Conservation (phyloP, 2,329 filamentous ascomycete species). For the Corynespora cassiicola region DNA sequence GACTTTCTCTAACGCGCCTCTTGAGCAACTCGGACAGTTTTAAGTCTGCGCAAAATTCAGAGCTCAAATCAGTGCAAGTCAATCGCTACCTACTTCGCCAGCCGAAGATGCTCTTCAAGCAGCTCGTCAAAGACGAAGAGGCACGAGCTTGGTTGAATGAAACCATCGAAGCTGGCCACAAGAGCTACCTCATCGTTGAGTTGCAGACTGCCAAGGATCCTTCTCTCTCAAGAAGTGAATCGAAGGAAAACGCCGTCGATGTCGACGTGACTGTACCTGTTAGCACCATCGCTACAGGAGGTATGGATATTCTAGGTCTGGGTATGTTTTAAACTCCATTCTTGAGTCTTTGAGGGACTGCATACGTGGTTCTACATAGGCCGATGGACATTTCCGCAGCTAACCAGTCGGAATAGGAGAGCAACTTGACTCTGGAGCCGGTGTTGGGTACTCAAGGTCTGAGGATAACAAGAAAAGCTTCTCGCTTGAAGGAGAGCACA, state of each 20-base stretch:
- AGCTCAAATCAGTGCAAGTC: conserved; percentile 5
- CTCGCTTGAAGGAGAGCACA: conserved; percentile 4
- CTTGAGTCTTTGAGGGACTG: too few species aligned
- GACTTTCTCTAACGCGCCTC: conserved; percentile 1
- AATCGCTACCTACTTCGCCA: conserved; percentile 9
- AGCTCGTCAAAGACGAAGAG: conserved; percentile 6
- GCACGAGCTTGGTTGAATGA: conserved; percentile 11
- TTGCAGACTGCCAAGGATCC: conserved; percentile 9
- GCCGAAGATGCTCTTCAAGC: conserved; percentile 7
- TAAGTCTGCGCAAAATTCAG: neutral
- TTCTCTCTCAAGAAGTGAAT: conserved; percentile 1
- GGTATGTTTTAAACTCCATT: too few species aligned
- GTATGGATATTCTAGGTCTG: conserved; percentile 4
- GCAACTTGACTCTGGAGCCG: conserved; percentile 1
- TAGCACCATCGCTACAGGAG: conserved; percentile 5
- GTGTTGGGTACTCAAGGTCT: neutral
- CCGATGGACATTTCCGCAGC: too few species aligned
- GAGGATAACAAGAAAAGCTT: conserved; percentile 3
- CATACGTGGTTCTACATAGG: too few species aligned
- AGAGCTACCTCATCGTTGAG: conserved; percentile 10
- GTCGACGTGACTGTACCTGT: conserved; percentile 1
- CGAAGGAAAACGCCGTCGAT: conserved; percentile 1
- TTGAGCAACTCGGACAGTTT: neutral
- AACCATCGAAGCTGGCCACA: conserved; percentile 2
- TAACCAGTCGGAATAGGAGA: too few species aligned